Evolutionary conservation across 495 filamentous ascomycete species (phyloP), one percentile per base, ranked within the genome.

Genomic region (Trichoderma orchidacearum): DNA sequence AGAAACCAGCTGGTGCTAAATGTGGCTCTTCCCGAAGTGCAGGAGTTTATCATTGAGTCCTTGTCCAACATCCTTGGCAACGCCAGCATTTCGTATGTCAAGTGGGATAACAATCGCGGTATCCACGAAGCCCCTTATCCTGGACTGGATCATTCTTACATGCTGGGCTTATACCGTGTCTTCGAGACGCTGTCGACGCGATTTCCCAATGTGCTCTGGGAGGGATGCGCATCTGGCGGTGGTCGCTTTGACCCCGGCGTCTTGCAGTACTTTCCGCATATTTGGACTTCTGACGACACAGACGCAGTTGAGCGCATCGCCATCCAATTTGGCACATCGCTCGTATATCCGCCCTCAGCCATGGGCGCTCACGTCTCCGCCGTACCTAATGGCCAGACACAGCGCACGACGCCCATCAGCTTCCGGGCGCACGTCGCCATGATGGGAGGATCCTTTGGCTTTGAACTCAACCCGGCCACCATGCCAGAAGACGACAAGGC

Each of bases 81-180:
- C 9, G 74, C 75, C 0, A 60, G 73, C 23, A 80, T 82, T 50
- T 45, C 59, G 29, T 82, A 80, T 54, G 68, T 82, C 55, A 82
- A 82, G 55, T 82, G 78, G 78, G 79, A 82, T 34, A 77, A 80
- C 64, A 82, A 82, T 60, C 66, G 79, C 8, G 75, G 72, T 1
- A 76, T 78, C 30, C 72, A 79, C 55, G 77, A 82, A 62, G 67
- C 69, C 30, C 60, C 75, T 21, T 75, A 71, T 0, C 77, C 78
- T 0, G 63, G 69, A n/a, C 70, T 64, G 2, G 64, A 72, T 58
- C 72, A 82, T 57, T 65, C 63, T 25, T 79, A 82, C 64, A 78
- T 80, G 65, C 66, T 82, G 0, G 78, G 77, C 11, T 53, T 80
- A 55, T 80, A 82, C 62, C 72, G 69, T 13, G 75, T 80, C 9